Conservation (phyloP, 768 basidiomycete species). For the Rhizopogon rudus region DNA sequence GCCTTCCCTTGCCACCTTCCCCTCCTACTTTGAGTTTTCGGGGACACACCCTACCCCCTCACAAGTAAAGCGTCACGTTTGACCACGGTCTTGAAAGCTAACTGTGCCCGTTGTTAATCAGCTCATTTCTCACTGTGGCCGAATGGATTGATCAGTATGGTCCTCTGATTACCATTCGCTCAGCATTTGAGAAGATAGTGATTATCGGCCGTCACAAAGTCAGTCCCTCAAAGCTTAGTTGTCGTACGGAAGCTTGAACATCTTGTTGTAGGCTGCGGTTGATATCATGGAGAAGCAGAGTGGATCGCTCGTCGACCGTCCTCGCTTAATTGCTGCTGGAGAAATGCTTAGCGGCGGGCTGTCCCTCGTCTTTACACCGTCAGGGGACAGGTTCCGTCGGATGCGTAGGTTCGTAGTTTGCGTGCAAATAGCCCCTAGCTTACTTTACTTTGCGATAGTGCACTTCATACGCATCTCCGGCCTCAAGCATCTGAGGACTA, state of each 20-base stretch:
- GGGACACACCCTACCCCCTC: background rate
- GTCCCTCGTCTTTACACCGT: slow-evolving; percentile 41
- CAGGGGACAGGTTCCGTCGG: slow-evolving; percentile 47
- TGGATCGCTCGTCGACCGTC: slow-evolving; percentile 41
- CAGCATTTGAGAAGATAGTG: slow-evolving; percentile 18
- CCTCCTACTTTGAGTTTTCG: background rate
- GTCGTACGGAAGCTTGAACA: background rate
- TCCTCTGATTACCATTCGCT: slow-evolving; percentile 17
- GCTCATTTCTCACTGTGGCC: background rate
- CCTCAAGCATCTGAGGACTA: slow-evolving; percentile 40
- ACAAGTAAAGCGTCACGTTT: background rate
- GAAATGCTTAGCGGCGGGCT: slow-evolving; percentile 50
- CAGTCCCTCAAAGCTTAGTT: background rate
- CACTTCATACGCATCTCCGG: slow-evolving; percentile 47
- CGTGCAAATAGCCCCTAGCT: background rate
- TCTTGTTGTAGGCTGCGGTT: slow-evolving; percentile 33
- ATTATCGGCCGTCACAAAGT: slow-evolving; percentile 24
- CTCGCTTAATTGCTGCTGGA: slow-evolving; percentile 42
- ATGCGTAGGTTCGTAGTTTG: slow-evolving; percentile 38
- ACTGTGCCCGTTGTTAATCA: background rate
- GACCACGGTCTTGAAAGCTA: too few species aligned
- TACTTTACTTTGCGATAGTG: slow-evolving; percentile 24
- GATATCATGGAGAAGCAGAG: slow-evolving; percentile 58
- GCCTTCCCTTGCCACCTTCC: background rate
- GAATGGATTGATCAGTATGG: slow-evolving; percentile 21